Evolutionary conservation across 345 rosid species (phyloP).

Genomic region (Ricinus communis): DNA sequence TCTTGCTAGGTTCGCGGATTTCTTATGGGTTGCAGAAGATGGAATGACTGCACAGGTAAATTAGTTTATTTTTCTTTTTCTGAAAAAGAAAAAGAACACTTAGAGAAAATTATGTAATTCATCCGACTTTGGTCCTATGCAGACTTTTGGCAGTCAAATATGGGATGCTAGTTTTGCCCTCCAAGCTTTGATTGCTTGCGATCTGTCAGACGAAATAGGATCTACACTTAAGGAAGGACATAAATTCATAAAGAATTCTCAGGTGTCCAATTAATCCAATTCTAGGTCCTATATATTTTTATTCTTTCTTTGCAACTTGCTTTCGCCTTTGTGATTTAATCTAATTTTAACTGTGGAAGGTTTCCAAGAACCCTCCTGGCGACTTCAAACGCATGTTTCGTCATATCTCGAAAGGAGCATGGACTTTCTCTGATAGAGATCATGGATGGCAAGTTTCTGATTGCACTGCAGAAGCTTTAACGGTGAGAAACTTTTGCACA

Average conservation of each 20-base stretch:
- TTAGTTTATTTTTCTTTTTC: background rate
- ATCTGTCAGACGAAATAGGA: slow-evolving; percentile 33
- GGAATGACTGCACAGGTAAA: slow-evolving; percentile 12
- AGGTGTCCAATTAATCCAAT: slow-evolving; percentile 27
- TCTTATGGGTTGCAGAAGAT: slow-evolving; percentile 19
- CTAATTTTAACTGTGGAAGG: slow-evolving; percentile 12
- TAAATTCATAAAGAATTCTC: slow-evolving; percentile 46
- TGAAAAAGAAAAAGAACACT: background rate
- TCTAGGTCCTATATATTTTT: no score
- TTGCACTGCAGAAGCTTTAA: slow-evolving; percentile 41
- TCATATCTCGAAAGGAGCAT: slow-evolving; percentile 46
- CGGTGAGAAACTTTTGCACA: slow-evolving; percentile 17
- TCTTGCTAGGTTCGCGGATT: slow-evolving; percentile 19
- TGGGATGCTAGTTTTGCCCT: slow-evolving; percentile 53
- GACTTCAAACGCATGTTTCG: slow-evolving; percentile 40
- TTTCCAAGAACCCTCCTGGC: slow-evolving; percentile 37
- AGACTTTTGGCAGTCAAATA: slow-evolving; percentile 56
- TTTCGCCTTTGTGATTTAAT: background rate
- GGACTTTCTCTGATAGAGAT: slow-evolving; percentile 48
- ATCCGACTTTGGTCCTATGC: background rate
- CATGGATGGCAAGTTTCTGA: slow-evolving; percentile 50
- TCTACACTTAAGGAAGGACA: slow-evolving; percentile 36
- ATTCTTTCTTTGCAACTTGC: no score
- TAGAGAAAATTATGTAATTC: no score
- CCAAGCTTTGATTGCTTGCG: slow-evolving; percentile 45